phyloP scores from a whole-genome alignment of 257 asterid species.

The Nemophila menziesii region DNA sequence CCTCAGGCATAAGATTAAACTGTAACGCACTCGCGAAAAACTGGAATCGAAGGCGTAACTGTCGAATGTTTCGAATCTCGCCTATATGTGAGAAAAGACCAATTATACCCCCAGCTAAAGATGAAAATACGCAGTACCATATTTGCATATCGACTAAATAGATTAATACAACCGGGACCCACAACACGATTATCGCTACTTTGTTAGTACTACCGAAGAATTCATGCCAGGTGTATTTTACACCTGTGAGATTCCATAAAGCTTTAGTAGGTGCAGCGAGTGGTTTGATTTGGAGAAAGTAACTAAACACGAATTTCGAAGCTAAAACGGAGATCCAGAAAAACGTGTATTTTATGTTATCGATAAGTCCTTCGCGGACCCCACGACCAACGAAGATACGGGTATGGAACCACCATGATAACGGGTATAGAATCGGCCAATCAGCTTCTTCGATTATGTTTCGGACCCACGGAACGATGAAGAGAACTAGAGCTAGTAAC shows the following conservation, averaged over 20 bases:
- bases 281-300: slow-evolving; percentile 76
- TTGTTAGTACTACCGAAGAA: slow-evolving; percentile 76
- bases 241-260: slow-evolving; percentile 30
- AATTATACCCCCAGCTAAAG: slow-evolving; percentile 53
- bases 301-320: slow-evolving; percentile 68
- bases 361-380: slow-evolving; percentile 79
- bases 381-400: slow-evolving; percentile 81
- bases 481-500: slow-evolving; percentile 56
- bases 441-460: slow-evolving; percentile 61
- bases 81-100: slow-evolving; percentile 82
- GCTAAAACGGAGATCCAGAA: slow-evolving; percentile 65
- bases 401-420: slow-evolving; percentile 86
- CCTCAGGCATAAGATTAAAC: slow-evolving; percentile 74
- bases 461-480: slow-evolving; percentile 74
- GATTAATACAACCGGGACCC: slow-evolving; percentile 79
- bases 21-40: slow-evolving; percentile 95
- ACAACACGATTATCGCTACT: slow-evolving; percentile 53
- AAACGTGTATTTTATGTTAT: slow-evolving; percentile 52
- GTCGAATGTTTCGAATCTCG: slow-evolving; percentile 72
- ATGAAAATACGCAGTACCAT: slow-evolving; percentile 62
- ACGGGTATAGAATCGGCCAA: slow-evolving; percentile 42
- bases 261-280: slow-evolving; percentile 65
- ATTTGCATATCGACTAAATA: slow-evolving; percentile 79
- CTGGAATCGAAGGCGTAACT: slow-evolving; percentile 81
- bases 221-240: slow-evolving; percentile 63